These are phyloP conservation scores for Fonsecaea erecta DNA, from an alignment of 2,329 filamentous ascomycete genomes.

Conservation along the genomic window DNA sequence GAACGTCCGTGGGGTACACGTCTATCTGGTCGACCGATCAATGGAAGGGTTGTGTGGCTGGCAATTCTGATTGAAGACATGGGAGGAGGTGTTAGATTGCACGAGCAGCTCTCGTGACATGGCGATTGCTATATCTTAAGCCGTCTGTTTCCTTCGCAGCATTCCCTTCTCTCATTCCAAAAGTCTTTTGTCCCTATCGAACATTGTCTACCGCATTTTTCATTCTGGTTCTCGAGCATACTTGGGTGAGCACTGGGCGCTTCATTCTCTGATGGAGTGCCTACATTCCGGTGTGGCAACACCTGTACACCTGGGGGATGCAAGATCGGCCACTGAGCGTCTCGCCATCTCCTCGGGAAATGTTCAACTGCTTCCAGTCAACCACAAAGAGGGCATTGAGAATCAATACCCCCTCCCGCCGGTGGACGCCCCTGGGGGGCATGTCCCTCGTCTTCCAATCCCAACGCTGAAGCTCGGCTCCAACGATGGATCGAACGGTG, in stretches of 20 bases:
- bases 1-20: slow-evolving; percentile 22
- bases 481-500: slow-evolving; percentile 29
- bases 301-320: slow-evolving; percentile 14
- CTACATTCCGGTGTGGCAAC: slow-evolving; percentile 23
- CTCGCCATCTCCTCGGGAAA: slow-evolving; percentile 52
- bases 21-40: slow-evolving; percentile 15
- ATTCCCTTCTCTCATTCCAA: slow-evolving; percentile 32
- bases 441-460: slow-evolving; percentile 22
- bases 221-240: slow-evolving; percentile 21
- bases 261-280: slow-evolving; percentile 22
- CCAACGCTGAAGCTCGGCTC: slow-evolving; percentile 34
- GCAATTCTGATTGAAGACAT: slow-evolving; percentile 9
- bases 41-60: slow-evolving; percentile 21
- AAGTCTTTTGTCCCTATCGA: slow-evolving; percentile 24
- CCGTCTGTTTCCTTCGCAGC: slow-evolving; percentile 18
- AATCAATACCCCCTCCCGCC: slow-evolving; percentile 29
- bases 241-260: slow-evolving; percentile 26
- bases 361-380: slow-evolving; percentile 46
- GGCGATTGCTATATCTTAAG: slow-evolving; percentile 21
- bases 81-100: slow-evolving; percentile 24
- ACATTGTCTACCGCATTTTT: slow-evolving; percentile 21
- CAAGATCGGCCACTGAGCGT: slow-evolving; percentile 8
- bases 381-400: slow-evolving; percentile 39
- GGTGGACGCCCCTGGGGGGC: slow-evolving; percentile 1
- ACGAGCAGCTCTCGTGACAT: slow-evolving; percentile 19